Evolutionary conservation across 345 rosid species (phyloP), one percentile per base, ranked within the genome.

Genomic region (Triadica sebifera): DNA sequence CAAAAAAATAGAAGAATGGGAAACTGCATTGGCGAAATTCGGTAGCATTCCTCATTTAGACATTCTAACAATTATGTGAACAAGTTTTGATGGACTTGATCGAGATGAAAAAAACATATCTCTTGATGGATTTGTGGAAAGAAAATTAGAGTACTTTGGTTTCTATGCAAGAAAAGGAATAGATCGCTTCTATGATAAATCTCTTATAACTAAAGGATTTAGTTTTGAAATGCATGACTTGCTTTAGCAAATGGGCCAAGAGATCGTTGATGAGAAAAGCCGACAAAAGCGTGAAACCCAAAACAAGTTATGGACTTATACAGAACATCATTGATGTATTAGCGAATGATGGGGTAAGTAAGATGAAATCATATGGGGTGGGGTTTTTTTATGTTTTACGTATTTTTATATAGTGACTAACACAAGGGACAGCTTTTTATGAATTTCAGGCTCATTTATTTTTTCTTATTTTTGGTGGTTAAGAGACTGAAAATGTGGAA

Each of bases 51-150:
- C 60, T 51, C 15, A 29, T 38, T 1, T 7, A 24, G 20, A 51
- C 6, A 69, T 69, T 53, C 10, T 5, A n/a, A 9, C 15, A 8
- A 13, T 50, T 51, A 46, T 69, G 13, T 51, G 9, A 51, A n/a
- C 22, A 53, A 51, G 72, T 25, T 69, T 15, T 51, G 72, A 51
- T 37, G 60, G 17, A 38, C 43, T 69, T 19, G 60, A 69, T 50
- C 5, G 29, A 15, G 4, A 41, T 65, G 34, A 65, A 17, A 43
- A 65, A 8, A 20, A 5, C 25, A 20, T 45, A 41, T 65, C 51
- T 52, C 72, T 69, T 25, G 72, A 69, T 19, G n/a, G n/a, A 53
- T 52, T 69, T 0, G 29, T 43, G 47, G 51, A 43, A n/a, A 39
- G 29, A 3, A 19, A 17, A 3, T 10, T 41, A 43, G 51, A 65